phyloP scores from a whole-genome alignment of 1,139 yeast genomes.

The Debaryomycetaceae sp. region DNA sequence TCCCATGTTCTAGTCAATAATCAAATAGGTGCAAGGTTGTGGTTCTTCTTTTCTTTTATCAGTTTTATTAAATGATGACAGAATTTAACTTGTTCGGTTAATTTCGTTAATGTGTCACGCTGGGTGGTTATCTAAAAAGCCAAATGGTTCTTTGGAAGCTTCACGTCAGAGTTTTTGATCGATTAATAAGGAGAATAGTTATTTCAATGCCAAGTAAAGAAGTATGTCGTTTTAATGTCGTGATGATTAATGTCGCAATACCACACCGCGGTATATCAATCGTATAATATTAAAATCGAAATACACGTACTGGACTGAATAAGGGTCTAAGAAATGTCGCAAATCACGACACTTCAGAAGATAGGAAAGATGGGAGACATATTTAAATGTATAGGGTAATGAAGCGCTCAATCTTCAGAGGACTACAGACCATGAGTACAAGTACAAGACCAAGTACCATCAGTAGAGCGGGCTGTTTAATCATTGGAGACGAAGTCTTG shows the following conservation, averaged over 20 bases:
- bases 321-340: background rate
- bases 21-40: background rate
- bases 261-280: background rate
- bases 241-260: background rate
- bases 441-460: conserved; percentile 7
- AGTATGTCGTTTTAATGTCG: background rate
- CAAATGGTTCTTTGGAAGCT: background rate
- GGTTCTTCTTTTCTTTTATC: background rate
- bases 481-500: conserved; percentile 84
- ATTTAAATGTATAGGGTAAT: background rate
- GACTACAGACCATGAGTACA: background rate
- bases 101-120: background rate
- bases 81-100: background rate
- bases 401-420: background rate
- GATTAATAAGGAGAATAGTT: background rate
- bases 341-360: background rate
- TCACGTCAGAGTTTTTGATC: background rate
- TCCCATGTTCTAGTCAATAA: conserved; percentile 39
- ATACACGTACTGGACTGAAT: no score
- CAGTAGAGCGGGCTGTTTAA: conserved; percentile 44
- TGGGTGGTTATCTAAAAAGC: background rate
- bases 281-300: no score
- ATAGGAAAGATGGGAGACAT: background rate
- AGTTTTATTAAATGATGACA: background rate
- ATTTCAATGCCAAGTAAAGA: background rate